Base-by-base conservation (phyloP, 176 grass and related monocot genomes). In the Raddia guianensis region DNA sequence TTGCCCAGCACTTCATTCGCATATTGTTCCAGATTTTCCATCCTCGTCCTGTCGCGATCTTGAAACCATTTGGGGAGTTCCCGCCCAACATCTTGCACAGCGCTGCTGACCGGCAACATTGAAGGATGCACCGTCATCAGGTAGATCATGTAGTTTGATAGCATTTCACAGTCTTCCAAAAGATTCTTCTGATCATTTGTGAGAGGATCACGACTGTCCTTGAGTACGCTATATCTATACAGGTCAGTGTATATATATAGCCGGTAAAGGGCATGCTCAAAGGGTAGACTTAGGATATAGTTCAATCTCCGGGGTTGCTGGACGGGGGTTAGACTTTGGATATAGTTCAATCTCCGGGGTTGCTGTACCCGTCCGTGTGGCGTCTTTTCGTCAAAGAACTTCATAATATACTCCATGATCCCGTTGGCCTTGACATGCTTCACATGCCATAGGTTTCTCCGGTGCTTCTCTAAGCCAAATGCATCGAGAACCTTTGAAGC, bases 131-230 rank as follows among this genome's bases (percentile, higher is more conserved):
- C 7, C 0, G 0, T 0, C 11, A 14, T 56, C 0, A 80, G 64
- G 37, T 80, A 68, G 0, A 21, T 46, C 35, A 80, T 44, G n/a
- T 80, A 80, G 12, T 68, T 56, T 1, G 77, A 80, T 11, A 80
- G 37, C 64, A 16, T 46, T 4, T 45, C 14, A 45, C 64, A 69
- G 27, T 68, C 12, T n/a, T 56, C 15, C 51, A 3, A 12, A 5
- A 73, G 51, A 4, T 2, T 0, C 2, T 0, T 18, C 37, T 40
- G 37, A 5, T 40, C 37, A 40, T 2, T 0, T 40, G 37, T 40
- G 4, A 40, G 37, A 40, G 2, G 16, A 52, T 32, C 69, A 32
- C 9, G 8, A 51, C 3, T 5, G 15, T 20, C 2, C 8, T 8
- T 52, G 48, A 34, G 12, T 3, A 2, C 3, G 37, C 2, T 18